Base-by-base conservation (phyloP, 805 yeast species). In the Yamadazyma scolyti region DNA sequence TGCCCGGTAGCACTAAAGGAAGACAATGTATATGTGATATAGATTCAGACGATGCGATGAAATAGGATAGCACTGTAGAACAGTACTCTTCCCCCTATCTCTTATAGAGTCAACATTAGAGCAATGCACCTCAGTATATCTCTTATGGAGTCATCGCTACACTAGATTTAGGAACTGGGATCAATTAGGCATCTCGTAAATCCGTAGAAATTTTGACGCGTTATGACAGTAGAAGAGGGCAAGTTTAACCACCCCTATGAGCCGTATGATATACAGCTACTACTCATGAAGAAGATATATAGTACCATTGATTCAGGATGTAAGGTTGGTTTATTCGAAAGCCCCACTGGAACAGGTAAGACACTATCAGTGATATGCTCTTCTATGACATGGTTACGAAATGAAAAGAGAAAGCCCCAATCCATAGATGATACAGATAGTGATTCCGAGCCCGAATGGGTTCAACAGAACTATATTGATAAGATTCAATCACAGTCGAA, bases 331-430 rank as follows among this genome's bases (percentile, higher is more conserved):
- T 65, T 89, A 1, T 80, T 89, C 47, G 97, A 89, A 52, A 81
- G 93, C 35, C 97, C 97, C 0, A 89, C 97, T 0, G 97, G 97
- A 5, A 85, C 89, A 1, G 97, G 97, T 3, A 89, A 89, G 55
- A 88, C 97, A 0, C 61, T 90, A 3, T 86, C 96, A 0, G 58
- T 89, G 27, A 82, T 90, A 3, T 90, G 97, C 50, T 75, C 94
- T 0, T 65, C 90, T 0, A 70, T 89, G 73, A 75, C 89, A 0
- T 89, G 96, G 95, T 61, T 89, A 20, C 54, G 90, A 34, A 66
- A 74, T 13, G 56, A 69, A 40, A 73, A 74, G 37, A 44, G 31
- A 27, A 43, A 33, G 10, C 12, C 23, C 23, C 11, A 10, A 14
- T n/a, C 8, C 32, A 33, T 12, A 25, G 12, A 7, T 13, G 33